phyloP scores from a whole-genome alignment of 495 filamentous ascomycete genomes.

The Penicillium atrosanguineum region DNA sequence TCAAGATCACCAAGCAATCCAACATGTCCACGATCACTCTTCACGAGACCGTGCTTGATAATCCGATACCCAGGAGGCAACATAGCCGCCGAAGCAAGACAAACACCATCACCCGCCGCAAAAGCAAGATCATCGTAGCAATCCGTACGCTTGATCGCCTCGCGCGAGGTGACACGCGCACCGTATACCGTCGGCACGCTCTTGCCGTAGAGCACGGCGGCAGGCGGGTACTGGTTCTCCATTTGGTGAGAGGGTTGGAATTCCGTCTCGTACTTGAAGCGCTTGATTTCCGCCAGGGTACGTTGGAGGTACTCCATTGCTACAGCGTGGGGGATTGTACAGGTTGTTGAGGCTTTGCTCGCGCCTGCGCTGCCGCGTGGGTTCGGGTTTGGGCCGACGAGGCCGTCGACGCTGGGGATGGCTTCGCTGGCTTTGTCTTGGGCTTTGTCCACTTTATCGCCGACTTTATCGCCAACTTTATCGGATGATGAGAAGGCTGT shows the following conservation, averaged over 20 bases:
- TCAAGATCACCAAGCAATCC: constrained; percentile 81
- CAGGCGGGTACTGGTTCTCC: constrained; percentile 73
- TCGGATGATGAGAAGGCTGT: constrained; percentile 13
- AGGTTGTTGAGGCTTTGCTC: constrained; percentile 37
- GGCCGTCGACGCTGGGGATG: constrained; percentile 33
- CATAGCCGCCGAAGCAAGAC: constrained; percentile 83
- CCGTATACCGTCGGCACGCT: constrained; percentile 80
- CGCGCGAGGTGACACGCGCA: constrained; percentile 63
- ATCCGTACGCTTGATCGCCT: constrained; percentile 70
- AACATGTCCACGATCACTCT: constrained; percentile 82
- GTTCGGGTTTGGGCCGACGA: constrained; percentile 32
- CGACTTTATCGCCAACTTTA: background rate
- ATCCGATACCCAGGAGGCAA: constrained; percentile 74
- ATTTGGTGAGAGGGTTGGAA: constrained; percentile 58
- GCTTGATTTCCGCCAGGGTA: constrained; percentile 65
- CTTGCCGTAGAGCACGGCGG: constrained; percentile 86
- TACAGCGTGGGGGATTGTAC: constrained; percentile 48
- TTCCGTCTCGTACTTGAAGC: constrained; percentile 71
- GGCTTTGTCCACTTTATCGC: background rate
- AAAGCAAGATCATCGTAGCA: constrained; percentile 88
- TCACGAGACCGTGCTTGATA: constrained; percentile 68
- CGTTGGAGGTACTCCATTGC: constrained; percentile 73
- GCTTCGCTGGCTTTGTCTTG: background rate
- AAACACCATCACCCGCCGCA: constrained; percentile 85
- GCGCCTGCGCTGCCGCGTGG: constrained; percentile 28